Base-by-base conservation (phyloP, 2,329 filamentous ascomycete species). In the Talaromyces sp. region DNA sequence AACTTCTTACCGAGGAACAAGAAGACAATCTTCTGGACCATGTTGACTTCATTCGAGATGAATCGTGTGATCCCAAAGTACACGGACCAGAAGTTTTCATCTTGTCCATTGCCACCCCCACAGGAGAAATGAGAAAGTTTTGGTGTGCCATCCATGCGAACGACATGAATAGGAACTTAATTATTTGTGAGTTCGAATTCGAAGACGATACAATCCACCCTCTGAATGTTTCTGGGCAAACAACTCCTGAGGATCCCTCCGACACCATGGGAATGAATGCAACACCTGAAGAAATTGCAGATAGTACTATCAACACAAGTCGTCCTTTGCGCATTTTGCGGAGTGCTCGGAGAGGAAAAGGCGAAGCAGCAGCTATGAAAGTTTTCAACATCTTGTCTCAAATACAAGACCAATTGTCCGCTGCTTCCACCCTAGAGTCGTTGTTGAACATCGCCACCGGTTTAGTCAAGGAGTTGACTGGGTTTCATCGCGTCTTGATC, bases 341-440 rank as follows among this genome's bases (percentile, higher is more conserved):
- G 53, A 90, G 86, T 68, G 88, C 89, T 0, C 82, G 89, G n/a
- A 91, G 89, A 69, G 81, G 87, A 55, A 85, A 86, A 66, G 89
- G 89, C 6, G 89, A 92, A 69, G 89, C 89, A 5, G 90, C 93
- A 91, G 89, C 90, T 0, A 94, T 96, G 90, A 90, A 95, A 67
- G 89, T 95, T 0, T 95, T 95, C 72, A 92, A 94, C 72, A 92
- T 96, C 64, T 90, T 96, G 84, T 91, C 89, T 1, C 92, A 96
- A 70, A 88, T 96, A 0, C 91, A 96, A 70, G 91, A 96, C 67
- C 92, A 96, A 71, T 79, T 96, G 12, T 84, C 89, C 4, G 83
- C 85, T 27, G 90, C 91, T 1, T 80, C 85, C 0, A 87, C 83
- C 62, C 77, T 96, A 0, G 86, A 91, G 0, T 80, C 74, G 0